Conservation (phyloP, 345 rosid species). For the Capsella bursapastoris region DNA sequence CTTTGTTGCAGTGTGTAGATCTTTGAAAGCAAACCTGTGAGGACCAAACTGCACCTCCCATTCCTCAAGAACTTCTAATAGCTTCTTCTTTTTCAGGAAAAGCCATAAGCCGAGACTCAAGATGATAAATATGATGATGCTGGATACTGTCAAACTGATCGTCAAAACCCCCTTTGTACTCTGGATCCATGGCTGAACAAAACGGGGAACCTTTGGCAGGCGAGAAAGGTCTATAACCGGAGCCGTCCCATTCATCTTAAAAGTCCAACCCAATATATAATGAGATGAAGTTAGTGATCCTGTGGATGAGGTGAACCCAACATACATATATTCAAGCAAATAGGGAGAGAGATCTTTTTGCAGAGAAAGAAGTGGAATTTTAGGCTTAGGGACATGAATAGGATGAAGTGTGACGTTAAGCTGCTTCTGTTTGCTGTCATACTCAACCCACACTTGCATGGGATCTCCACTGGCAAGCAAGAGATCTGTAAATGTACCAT, state of each 20-base stretch:
- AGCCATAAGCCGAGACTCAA: constrained; percentile 6
- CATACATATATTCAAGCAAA: constrained; percentile 48
- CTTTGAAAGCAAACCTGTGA: constrained; percentile 66
- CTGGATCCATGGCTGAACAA: not conserved
- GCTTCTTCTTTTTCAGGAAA: constrained; percentile 14
- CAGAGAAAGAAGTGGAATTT: constrained; percentile 18
- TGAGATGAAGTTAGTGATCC: not conserved
- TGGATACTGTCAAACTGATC: not conserved
- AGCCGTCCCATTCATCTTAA: constrained; percentile 55
- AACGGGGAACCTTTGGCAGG: constrained; percentile 21
- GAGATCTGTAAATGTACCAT: constrained; percentile 25
- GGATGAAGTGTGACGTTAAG: constrained; percentile 59
- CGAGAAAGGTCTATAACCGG: not conserved
- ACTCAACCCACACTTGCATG: constrained; percentile 65
- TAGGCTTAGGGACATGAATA: constrained; percentile 41
- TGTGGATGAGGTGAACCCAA: constrained; percentile 19
- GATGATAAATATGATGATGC: not conserved
- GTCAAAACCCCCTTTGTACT: not conserved
- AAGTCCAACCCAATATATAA: constrained; percentile 29
- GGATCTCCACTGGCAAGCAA: constrained; percentile 43
- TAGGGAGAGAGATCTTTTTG: constrained; percentile 42
- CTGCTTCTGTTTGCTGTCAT: constrained; percentile 41
- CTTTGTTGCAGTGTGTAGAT: constrained; percentile 46
- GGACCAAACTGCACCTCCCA: constrained; percentile 79
- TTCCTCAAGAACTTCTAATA: constrained; percentile 51